A percentile compares a stretch with the other conserved stretches of the same genome.
Conservation (phyloP, 257 asterid genomes). For the Solanum chilense region DNA sequence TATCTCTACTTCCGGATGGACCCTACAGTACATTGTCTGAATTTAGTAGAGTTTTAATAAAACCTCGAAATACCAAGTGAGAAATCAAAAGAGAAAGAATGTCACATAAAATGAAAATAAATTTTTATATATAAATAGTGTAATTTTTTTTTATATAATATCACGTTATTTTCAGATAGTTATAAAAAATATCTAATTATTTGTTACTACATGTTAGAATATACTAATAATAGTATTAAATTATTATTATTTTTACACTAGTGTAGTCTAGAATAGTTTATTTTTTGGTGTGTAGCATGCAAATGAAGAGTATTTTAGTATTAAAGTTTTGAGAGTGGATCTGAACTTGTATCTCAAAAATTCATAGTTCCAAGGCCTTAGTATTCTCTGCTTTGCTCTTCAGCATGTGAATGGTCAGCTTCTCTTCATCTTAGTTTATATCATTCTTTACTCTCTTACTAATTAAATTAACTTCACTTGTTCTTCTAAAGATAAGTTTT, state of each 20-base stretch:
- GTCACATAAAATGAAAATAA: neutral
- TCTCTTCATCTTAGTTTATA: slow-evolving; percentile 1
- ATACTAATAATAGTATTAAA: neutral
- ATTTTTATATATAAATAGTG: neutral
- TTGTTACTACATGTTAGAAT: neutral
- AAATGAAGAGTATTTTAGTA: slow-evolving; percentile 5
- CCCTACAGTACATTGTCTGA: neutral
- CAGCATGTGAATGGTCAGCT: neutral
- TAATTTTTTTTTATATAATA: neutral
- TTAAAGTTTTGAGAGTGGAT: slow-evolving; percentile 26
- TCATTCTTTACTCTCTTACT: neutral
- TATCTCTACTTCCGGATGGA: neutral
- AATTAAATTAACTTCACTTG: neutral
- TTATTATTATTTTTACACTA: neutral
- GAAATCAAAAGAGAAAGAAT: neutral
- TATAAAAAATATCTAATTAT: neutral
- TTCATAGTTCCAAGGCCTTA: slow-evolving; percentile 28
- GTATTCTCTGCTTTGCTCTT: slow-evolving; percentile 12
- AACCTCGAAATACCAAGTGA: neutral
- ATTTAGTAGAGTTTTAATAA: neutral
- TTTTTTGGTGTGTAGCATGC: slow-evolving; percentile 21
- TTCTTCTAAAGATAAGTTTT: neutral
- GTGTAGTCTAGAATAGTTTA: neutral
- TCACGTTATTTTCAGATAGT: neutral
- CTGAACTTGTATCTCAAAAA: slow-evolving; percentile 24